phyloP scores from a whole-genome alignment of 352 stramenopile species.

The Globisporangium heterothallicum region DNA sequence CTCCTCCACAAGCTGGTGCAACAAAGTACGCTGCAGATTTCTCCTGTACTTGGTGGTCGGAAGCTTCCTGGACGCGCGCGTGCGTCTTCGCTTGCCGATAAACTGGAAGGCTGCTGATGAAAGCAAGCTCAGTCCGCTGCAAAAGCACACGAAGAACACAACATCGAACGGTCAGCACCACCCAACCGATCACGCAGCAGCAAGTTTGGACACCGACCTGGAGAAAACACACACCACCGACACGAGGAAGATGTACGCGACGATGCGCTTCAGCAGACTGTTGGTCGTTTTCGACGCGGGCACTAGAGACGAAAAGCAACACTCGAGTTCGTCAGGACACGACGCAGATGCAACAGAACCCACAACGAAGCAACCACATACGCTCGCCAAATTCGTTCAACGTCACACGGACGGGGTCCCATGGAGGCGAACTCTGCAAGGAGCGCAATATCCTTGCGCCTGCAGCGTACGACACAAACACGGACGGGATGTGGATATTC shows the following conservation, averaged over 20 bases:
- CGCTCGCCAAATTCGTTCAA: conserved; percentile 52
- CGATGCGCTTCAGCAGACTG: conserved; percentile 55
- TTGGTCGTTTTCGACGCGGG: conserved; percentile 48
- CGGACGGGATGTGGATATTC: conserved; percentile 53
- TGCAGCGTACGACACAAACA: conserved; percentile 67
- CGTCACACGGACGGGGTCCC: conserved; percentile 53
- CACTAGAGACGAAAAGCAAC: conserved; percentile 22
- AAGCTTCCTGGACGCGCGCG: conserved; percentile 45
- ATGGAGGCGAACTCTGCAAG: conserved; percentile 34
- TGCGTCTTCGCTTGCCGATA: conserved; percentile 51
- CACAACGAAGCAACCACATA: conserved; percentile 23
- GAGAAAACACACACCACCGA: conserved; percentile 76
- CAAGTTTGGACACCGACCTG: conserved; percentile 18
- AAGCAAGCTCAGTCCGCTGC: conserved; percentile 54
- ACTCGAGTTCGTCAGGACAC: background rate
- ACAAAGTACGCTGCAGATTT: conserved; percentile 38
- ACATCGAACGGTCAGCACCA: background rate
- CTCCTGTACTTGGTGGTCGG: conserved; percentile 50
- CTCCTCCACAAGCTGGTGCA: conserved; percentile 38
- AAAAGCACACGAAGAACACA: background rate
- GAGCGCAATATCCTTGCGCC: conserved; percentile 49
- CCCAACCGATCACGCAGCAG: background rate
- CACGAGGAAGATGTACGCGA: conserved; percentile 74
- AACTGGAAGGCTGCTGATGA: conserved; percentile 63
- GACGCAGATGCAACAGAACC: background rate